Evolutionary conservation across 306 rosid species (phyloP), one percentile per base, ranked within the genome.

Genomic region (Carpinus viminea): DNA sequence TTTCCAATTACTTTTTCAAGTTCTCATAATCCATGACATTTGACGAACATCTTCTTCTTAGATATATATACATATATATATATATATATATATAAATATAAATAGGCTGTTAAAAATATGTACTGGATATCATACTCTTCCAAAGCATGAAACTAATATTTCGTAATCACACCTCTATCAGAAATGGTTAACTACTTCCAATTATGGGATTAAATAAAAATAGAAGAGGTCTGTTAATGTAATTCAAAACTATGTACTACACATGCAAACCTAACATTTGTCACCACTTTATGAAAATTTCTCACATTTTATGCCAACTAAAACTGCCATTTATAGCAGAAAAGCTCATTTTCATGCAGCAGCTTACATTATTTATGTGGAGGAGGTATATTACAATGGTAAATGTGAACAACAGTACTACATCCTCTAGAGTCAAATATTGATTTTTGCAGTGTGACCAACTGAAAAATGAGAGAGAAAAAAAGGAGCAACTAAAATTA

Each of bases 401-500:
- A 13, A 56, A 68, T 31, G 68, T 36, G 50, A 78, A 46, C 45
- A 56, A 41, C 56, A 55, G 16, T 24, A 53, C 26, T 45, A 9
- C 15, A 50, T 16, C 38, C 38, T 26, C 41, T 5, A 61, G 17
- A 28, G 18, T 28, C 68, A 61, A 31, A 13, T 9, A 28, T 61
- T 59, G n/a, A 28, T 26, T 13, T 1, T 4, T 12, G 43, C n/a
- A 61, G 43, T 13, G 10, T 61, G n/a, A 61, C 20, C 56, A 70
- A 51, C 60, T 69, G 43, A 69, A 81, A 68, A 62, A 57, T 18
- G 17, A 36, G 50, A 68, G 34, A 18, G 17, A 15, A 56, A 47
- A 47, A 79, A 52, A 52, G 65, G 65, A 66, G 28, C 16, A 12
- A 46, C 56, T 31, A 46, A 70, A 28, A 55, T 12, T 62, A 66